Base-by-base conservation (phyloP, 2,329 filamentous ascomycete species). In the Paramyrothecium roridum region DNA sequence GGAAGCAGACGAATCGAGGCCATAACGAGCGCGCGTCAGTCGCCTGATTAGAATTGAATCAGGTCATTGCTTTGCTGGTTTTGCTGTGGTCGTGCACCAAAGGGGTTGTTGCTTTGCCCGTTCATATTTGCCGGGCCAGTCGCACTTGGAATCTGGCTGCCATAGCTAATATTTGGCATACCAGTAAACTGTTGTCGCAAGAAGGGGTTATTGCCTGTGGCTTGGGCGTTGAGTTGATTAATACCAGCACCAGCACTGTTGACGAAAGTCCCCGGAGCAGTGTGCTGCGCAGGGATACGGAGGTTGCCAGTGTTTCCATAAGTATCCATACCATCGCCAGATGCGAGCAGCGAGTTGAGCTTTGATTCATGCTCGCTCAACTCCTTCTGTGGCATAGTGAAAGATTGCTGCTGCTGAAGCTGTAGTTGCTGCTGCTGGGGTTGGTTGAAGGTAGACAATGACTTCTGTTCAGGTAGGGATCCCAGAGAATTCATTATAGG, bases 241-340 rank as follows among this genome's bases (percentile, higher is more conserved):
- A 90, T 76, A n/a, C 91, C 90, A 40, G 88, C 80, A 51, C 95
- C 95, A 8, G 95, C 92, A 57, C 91, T 96, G 76, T 99, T 99
- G 75, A 99, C 88, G 70, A 98, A 99, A 0, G 90, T 96, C 23
- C 93, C 95, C 0, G 95, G 95, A 1, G 95, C 92, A 0, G 95
- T 99, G 72, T 99, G 95, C 70, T 99, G 95, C 2, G 95, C 87
- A 2, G 95, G 95, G 60, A 99, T 96, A 72, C 95, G 92, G 49
- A 96, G 81, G 61, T 98, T 91, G 62, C 95, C 95, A n/a, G 91
- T 91, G 71, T 99, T 99, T 61, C 95, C 95, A 70, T 96, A 99
- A 0, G 95, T 99, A 69, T 99, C 95, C 79, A 96, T 90, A 22
- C 95, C 95, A 55, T 99, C 95, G 61, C 95, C 93, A 22, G 83